A percentile compares a stretch with the other conserved stretches of the same genome.
These are phyloP conservation scores for Calonectria pauciramosa DNA, from an alignment of 2,329 filamentous ascomycete species.

Conservation along the genomic window DNA sequence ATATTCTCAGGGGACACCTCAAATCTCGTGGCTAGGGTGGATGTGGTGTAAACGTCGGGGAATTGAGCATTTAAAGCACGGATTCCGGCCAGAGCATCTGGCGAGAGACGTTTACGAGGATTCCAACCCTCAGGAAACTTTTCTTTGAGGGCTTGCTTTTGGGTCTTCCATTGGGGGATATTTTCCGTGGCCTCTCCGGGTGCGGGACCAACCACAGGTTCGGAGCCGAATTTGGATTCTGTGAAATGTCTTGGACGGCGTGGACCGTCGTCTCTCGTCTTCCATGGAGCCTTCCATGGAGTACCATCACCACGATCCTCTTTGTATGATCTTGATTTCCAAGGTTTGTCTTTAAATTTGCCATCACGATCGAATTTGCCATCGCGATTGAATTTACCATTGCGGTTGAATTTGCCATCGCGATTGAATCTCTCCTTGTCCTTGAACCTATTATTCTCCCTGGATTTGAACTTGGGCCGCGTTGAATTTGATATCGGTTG, in stretches of 20 bases:
- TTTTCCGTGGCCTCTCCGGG: constrained; percentile 37
- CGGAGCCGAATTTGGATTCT: neutral
- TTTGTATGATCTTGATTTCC: neutral
- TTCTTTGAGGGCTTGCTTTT: constrained; percentile 79
- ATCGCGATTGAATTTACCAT: constrained; percentile 9
- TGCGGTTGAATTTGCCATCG: constrained; percentile 1
- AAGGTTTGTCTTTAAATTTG: constrained; percentile 2
- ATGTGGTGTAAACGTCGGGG: constrained; percentile 82
- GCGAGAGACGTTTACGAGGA: constrained; percentile 88
- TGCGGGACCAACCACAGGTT: constrained; percentile 31
- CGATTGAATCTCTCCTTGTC: neutral
- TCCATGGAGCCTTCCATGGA: constrained; percentile 13
- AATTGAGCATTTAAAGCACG: constrained; percentile 84
- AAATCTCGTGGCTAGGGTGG: constrained; percentile 82
- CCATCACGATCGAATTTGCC: constrained; percentile 1
- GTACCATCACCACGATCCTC: neutral
- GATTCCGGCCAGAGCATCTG: constrained; percentile 92
- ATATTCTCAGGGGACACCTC: constrained; percentile 90
- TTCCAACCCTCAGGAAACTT: constrained; percentile 90
- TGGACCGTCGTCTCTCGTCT: neutral
- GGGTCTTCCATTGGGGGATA: constrained; percentile 75
- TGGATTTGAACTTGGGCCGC: neutral
- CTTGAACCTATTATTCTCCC: neutral
- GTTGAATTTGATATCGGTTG: neutral
- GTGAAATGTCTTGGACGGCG: neutral